These are phyloP conservation scores for Colletotrichum coccodes DNA, from an alignment of 2,329 filamentous ascomycete genomes.

Conservation along the genomic window DNA sequence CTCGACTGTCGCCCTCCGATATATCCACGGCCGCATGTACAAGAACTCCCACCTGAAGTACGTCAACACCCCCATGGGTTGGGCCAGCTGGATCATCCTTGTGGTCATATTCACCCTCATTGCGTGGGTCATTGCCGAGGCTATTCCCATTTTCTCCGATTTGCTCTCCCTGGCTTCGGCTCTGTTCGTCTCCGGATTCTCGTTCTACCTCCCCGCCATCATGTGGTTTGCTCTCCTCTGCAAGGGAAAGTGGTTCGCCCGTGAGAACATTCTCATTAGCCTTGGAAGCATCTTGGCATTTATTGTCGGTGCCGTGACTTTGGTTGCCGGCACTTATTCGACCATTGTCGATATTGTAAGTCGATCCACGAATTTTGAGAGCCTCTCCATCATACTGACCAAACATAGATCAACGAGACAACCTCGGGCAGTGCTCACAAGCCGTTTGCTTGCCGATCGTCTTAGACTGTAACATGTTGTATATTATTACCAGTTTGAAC, in stretches of 20 bases:
- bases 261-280: constrained; percentile 39
- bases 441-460: constrained; percentile 29
- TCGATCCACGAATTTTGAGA: neutral
- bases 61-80: constrained; percentile 59
- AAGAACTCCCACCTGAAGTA: constrained; percentile 53
- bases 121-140: constrained; percentile 77
- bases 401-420: constrained; percentile 35
- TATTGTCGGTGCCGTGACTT: constrained; percentile 39
- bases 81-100: constrained; percentile 68
- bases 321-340: constrained; percentile 42
- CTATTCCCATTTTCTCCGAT: constrained; percentile 78
- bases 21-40: constrained; percentile 56
- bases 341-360: constrained; percentile 43
- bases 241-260: constrained; percentile 37
- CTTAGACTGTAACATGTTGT: neutral
- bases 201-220: constrained; percentile 32
- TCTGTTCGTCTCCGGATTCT: constrained; percentile 61
- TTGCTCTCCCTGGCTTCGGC: constrained; percentile 66
- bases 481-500: neutral
- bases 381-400: neutral
- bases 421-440: constrained; percentile 24
- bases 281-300: constrained; percentile 40
- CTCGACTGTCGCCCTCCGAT: constrained; percentile 56
- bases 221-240: constrained; percentile 32
- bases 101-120: constrained; percentile 67